A percentile compares a stretch with the other conserved stretches of the same genome.
phyloP scores from a whole-genome alignment of 176 grass and related monocot genomes.

The Oryza nivara region DNA sequence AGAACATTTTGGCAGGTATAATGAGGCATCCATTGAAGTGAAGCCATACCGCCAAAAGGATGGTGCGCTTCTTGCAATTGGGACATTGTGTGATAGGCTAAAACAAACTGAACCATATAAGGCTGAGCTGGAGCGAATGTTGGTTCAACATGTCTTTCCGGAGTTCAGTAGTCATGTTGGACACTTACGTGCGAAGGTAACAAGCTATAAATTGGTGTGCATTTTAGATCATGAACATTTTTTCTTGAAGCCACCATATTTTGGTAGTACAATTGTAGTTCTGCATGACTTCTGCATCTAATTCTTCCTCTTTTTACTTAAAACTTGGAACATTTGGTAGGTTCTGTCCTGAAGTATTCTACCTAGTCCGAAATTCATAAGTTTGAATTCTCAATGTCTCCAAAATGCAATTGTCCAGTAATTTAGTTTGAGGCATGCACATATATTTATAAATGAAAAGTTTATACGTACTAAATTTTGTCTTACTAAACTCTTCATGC shows the following conservation, averaged over 20 bases:
- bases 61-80: slow-evolving; percentile 96
- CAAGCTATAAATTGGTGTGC: slow-evolving; percentile 18
- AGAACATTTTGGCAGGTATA: slow-evolving; percentile 55
- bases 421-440: slow-evolving; percentile 1
- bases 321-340: background rate
- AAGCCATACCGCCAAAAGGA: slow-evolving; percentile 93
- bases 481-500: no score
- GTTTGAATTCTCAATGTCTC: background rate
- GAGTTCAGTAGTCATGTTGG: slow-evolving; percentile 76
- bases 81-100: slow-evolving; percentile 89
- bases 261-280: background rate
- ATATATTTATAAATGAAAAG: background rate
- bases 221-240: background rate
- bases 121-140: slow-evolving; percentile 77
- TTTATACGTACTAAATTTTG: no score
- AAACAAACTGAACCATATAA: slow-evolving; percentile 95
- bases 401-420: slow-evolving; percentile 1
- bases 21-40: slow-evolving; percentile 64
- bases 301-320: background rate
- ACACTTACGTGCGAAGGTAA: slow-evolving; percentile 88
- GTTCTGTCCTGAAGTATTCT: background rate
- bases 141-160: slow-evolving; percentile 92
- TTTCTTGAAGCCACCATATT: slow-evolving; percentile 20
- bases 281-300: no score
- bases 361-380: background rate